phyloP scores from a whole-genome alignment of 2,329 filamentous ascomycete genomes.

The Microsporum canis region DNA sequence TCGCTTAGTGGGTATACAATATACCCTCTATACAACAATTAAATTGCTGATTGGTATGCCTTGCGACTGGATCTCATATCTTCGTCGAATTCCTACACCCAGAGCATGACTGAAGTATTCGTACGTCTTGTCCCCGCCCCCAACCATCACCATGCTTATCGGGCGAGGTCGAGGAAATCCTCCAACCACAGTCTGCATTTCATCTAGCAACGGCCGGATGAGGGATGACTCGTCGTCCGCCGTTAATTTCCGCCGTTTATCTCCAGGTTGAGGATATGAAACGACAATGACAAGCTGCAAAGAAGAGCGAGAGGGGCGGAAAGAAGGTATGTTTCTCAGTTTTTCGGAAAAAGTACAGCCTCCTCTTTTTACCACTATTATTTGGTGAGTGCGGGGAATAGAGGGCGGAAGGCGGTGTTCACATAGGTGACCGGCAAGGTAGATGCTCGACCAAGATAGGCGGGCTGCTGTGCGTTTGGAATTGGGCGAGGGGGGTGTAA shows the following conservation, averaged over 20 bases:
- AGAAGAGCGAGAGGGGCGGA: conserved; percentile 47
- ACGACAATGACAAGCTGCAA: conserved; percentile 58
- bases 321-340: conserved; percentile 71
- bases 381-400: conserved; percentile 50
- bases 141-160: conserved; percentile 74
- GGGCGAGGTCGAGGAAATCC: conserved; percentile 60
- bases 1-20: background rate
- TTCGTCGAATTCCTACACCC: conserved; percentile 61
- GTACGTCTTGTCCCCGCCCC: conserved; percentile 56
- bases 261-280: conserved; percentile 30
- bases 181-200: conserved; percentile 56
- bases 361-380: conserved; percentile 73
- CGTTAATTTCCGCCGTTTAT: conserved; percentile 13
- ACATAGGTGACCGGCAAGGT: conserved; percentile 59
- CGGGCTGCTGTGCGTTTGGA: conserved; percentile 32
- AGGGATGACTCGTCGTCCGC: conserved; percentile 32
- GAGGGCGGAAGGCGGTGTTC: conserved; percentile 43
- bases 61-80: conserved; percentile 71
- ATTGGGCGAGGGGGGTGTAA: conserved; percentile 21
- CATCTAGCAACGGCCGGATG: conserved; percentile 61
- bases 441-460: conserved; percentile 60
- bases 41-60: conserved; percentile 70
- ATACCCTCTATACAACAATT: conserved; percentile 27
- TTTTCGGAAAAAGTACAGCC: conserved; percentile 78
- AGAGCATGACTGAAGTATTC: conserved; percentile 51